Evolutionary conservation across 148 eudicot species (phyloP).

Genomic region (Rhododendron griersonianum): DNA sequence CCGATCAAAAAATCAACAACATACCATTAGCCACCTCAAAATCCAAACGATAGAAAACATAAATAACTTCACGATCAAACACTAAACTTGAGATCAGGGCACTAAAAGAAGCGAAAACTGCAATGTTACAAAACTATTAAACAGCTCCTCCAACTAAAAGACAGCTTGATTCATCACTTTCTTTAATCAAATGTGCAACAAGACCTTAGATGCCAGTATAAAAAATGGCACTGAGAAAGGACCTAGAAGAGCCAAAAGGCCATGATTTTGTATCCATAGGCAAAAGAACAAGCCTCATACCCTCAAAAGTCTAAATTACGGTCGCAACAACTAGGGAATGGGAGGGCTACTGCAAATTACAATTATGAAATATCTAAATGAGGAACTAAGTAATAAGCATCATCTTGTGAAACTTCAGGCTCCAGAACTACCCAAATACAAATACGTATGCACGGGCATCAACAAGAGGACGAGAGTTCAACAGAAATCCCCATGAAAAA

Average conservation of each 20-base stretch:
- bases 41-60: background rate
- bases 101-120: background rate
- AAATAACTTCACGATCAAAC: background rate
- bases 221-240: background rate
- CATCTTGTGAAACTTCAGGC: background rate
- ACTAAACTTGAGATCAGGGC: background rate
- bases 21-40: background rate
- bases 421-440: background rate
- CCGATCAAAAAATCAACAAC: too few species aligned
- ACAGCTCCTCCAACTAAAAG: too few species aligned
- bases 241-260: background rate
- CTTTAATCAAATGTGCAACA: background rate
- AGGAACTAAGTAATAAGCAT: background rate
- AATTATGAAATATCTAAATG: background rate
- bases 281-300: background rate
- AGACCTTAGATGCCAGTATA: background rate
- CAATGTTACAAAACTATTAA: background rate
- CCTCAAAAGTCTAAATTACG: background rate
- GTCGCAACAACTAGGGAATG: background rate
- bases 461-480: background rate
- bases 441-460: background rate
- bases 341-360: background rate
- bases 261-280: background rate
- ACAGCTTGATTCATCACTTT: background rate
- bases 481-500: background rate